These are phyloP conservation scores for Middelhovenomyces tepae DNA, from an alignment of 805 yeast genomes.

Conservation along the genomic window DNA sequence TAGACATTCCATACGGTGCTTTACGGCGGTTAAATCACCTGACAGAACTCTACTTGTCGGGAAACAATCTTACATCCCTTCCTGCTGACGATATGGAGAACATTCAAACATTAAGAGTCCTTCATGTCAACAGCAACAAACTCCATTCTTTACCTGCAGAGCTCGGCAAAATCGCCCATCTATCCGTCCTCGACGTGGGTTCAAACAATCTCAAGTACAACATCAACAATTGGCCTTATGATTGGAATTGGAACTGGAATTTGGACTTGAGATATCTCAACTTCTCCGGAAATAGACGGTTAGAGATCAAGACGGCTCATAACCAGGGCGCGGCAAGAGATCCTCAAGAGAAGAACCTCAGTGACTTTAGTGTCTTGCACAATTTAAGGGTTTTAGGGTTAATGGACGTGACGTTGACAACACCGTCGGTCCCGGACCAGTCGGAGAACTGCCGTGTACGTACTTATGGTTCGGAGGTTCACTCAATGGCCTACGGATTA, in stretches of 20 bases:
- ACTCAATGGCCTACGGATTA: conserved; percentile 78
- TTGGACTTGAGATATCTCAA: conserved; percentile 67
- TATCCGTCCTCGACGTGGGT: conserved; percentile 79
- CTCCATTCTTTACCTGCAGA: conserved; percentile 85
- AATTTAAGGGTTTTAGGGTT: conserved; percentile 69
- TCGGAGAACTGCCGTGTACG: conserved; percentile 73
- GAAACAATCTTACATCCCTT: conserved; percentile 66
- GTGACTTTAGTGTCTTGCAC: conserved; percentile 66
- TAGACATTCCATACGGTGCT: conserved; percentile 75
- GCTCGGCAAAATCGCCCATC: conserved; percentile 52
- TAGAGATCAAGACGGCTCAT: conserved; percentile 67
- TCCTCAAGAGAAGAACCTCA: conserved; percentile 25
- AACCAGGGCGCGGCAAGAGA: conserved; percentile 27
- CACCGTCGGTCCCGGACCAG: conserved; percentile 86
- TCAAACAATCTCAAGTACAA: conserved; percentile 86
- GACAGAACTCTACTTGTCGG: conserved; percentile 66
- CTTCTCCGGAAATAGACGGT: conserved; percentile 84
- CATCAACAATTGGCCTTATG: conserved; percentile 88
- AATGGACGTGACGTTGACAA: conserved; percentile 91
- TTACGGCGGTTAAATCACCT: conserved; percentile 47
- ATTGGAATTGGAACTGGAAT: conserved; percentile 96
- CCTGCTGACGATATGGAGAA: conserved; percentile 80
- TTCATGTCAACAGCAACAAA: conserved; percentile 76
- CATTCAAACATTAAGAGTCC: conserved; percentile 46
- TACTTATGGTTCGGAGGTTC: conserved; percentile 75